A percentile compares a stretch with the other conserved stretches of the same genome.
Evolutionary conservation across 164 flowering plant genomes (phyloP).

Genomic region (Aristolochia fimbriata): DNA sequence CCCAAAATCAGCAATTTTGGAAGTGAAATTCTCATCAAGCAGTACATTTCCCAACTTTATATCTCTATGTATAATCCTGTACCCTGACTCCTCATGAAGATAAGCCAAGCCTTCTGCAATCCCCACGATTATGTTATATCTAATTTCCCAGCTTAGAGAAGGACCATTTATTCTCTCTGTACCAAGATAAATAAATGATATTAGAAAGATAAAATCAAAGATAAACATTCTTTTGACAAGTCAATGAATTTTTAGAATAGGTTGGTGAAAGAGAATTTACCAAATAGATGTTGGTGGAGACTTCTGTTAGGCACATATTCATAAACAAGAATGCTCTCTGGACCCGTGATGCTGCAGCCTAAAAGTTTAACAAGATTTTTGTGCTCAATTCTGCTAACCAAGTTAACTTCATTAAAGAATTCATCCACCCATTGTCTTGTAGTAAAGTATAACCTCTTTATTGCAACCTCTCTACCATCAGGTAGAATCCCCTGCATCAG

Average conservation of each 20-base stretch:
- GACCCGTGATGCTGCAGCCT: constrained; percentile 86
- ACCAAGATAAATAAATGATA: neutral
- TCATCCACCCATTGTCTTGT: constrained; percentile 84
- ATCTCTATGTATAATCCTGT: constrained; percentile 70
- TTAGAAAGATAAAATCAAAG: too few relatives aligned
- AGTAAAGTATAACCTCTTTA: constrained; percentile 70
- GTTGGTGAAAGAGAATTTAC: constrained; percentile 18
- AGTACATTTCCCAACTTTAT: constrained; percentile 61
- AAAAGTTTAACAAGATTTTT: constrained; percentile 66
- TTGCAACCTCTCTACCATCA: constrained; percentile 52
- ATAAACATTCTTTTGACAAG: too few relatives aligned
- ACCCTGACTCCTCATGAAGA: constrained; percentile 56
- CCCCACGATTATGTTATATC: constrained; percentile 44
- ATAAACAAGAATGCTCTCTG: constrained; percentile 86
- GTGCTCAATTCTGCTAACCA: constrained; percentile 61
- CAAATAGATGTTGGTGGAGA: constrained; percentile 41
- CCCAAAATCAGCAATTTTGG: constrained; percentile 82
- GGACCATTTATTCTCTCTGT: constrained; percentile 6
- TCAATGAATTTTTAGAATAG: neutral
- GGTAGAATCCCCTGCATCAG: constrained; percentile 46
- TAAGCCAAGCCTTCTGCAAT: constrained; percentile 65
- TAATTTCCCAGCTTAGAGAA: constrained; percentile 35
- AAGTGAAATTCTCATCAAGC: constrained; percentile 46
- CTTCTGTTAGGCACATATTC: constrained; percentile 55
- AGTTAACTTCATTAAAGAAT: constrained; percentile 81